Conservation (phyloP, 495 filamentous ascomycete genomes). For the Aspergillus egyptiacus region DNA sequence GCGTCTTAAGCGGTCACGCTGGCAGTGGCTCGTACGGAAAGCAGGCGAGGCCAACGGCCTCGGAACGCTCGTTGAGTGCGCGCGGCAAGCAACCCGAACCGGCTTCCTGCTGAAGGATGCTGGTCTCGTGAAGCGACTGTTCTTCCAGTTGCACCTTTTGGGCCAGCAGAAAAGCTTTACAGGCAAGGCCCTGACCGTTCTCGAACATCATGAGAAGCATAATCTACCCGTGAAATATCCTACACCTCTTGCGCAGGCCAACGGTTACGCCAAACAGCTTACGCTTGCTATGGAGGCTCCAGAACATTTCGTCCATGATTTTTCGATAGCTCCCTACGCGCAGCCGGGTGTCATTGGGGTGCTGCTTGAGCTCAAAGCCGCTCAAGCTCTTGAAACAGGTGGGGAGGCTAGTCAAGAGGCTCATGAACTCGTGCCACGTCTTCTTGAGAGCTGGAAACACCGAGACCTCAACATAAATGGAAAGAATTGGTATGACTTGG, state of each 20-base stretch:
- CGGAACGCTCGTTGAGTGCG: constrained; percentile 48
- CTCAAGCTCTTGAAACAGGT: constrained; percentile 28
- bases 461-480: constrained; percentile 17
- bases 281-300: constrained; percentile 46
- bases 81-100: constrained; percentile 42
- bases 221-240: constrained; percentile 22
- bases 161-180: constrained; percentile 42
- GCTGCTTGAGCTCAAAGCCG: constrained; percentile 41
- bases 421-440: constrained; percentile 30
- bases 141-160: constrained; percentile 45
- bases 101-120: constrained; percentile 42
- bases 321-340: constrained; percentile 26
- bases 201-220: no score
- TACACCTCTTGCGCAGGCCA: no score
- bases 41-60: constrained; percentile 35
- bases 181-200: no score
- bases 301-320: constrained; percentile 28
- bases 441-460: constrained; percentile 27
- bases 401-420: constrained; percentile 28
- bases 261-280: constrained; percentile 44
- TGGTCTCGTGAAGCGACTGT: constrained; percentile 39
- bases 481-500: constrained; percentile 12
- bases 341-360: constrained; percentile 39
- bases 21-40: constrained; percentile 37
- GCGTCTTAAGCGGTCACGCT: constrained; percentile 21